Base-by-base conservation (phyloP, 129 eudicot species). In the Helianthus annuus region DNA sequence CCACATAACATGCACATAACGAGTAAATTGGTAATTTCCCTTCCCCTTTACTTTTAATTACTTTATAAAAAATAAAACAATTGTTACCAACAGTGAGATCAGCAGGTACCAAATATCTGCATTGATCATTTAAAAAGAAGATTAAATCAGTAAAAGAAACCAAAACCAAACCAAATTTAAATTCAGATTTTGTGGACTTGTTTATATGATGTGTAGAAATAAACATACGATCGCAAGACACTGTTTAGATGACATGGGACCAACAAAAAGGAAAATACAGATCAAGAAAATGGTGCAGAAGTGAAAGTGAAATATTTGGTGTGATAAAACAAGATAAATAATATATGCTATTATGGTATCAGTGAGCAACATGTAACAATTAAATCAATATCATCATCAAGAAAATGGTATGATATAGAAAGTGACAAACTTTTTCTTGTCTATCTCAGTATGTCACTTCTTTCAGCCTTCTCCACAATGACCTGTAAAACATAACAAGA, bases 51-150 rank as follows among this genome's bases (percentile, higher is more conserved):
- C n/a, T n/a, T n/a, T n/a, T n/a, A n/a, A n/a, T n/a, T n/a, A n/a
- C n/a, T n/a, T n/a, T n/a, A n/a, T n/a, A n/a, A n/a, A n/a, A n/a
- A n/a, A n/a, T n/a, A n/a, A n/a, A n/a, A n/a, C n/a, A n/a, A n/a
- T n/a, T n/a, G n/a, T n/a, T n/a, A n/a, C 60, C 88, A 52, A 95
- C 98, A 5, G 98, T 89, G 64, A 93, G 85, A 75, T 93, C 98
- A 80, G 98, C 97, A 61, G 98, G 97, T 79, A 93, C 98, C 59
- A 93, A 83, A 72, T 93, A 93, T 53, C 98, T 93, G 85, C 79
- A 79, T 58, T 59, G 29, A 64, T 48, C n/a, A 76, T 38, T 27
- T 17, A 14, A 16, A 38, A 44, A 17, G n/a, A 12, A 10, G 22
- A 19, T 19, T 19, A 19, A 19, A 19, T 19, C 22, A 19, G 22